Base-by-base conservation (phyloP, 148 eudicot genomes). In the Amaranthus cruentus region DNA sequence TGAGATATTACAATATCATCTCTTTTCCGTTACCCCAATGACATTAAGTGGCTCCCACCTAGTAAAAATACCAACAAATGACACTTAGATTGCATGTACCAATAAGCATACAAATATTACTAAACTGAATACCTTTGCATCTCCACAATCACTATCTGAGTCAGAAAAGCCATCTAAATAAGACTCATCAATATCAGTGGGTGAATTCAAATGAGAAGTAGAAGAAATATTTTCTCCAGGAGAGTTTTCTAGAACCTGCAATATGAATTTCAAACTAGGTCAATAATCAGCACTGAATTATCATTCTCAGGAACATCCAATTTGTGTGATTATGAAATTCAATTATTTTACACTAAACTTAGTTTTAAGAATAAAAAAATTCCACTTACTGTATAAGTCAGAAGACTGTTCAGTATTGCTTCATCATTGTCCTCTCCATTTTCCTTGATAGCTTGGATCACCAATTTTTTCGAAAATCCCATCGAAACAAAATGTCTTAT, bases 381-480 rank as follows among this genome's bases (percentile, higher is more conserved):
- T 9, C 4, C 2, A 73, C 81, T 66, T 66, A 78, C 81, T 4
- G 55, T 8, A 61, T 50, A 67, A n/a, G 68, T 58, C 2, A 78
- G 68, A 46, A 78, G 67, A 44, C 55, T 49, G 70, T 73, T 67
- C 12, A 78, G 56, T 66, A 78, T 72, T 66, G 76, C 81, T 2
- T 73, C 76, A 15, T 59, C 62, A 9, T 73, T 55, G 15, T 78
- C 62, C 52, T 72, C 73, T 6, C 80, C 80, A 5, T 71, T 77
- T 47, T 77, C 80, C 43, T 63, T 47, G 50, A 77, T 54, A 14
- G 75, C 75, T 71, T 10, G 56, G 13, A 56, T 14, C 43, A 77
- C 80, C 64, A 63, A 21, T 18, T 55, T 56, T 8, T 64, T 44
- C 4, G 21, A 55, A 57, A 77, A 77, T 49, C 75, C 70, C 80